Evolutionary conservation across 1,284 basidiomycete species (phyloP).

Genomic region (Trichosporon ovoides): DNA sequence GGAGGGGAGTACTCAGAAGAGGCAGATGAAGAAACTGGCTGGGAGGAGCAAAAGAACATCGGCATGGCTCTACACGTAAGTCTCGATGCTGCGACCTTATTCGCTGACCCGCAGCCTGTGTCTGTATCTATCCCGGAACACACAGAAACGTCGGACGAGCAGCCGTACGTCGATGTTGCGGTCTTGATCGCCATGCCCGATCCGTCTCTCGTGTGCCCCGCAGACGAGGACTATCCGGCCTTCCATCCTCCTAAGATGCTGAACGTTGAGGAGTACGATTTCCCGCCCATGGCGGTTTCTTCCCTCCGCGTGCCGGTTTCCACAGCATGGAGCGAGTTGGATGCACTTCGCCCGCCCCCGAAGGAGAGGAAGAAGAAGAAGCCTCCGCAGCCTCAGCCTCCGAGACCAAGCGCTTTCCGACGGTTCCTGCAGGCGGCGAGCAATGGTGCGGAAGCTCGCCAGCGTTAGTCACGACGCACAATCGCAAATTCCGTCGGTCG

Average conservation of each 20-base stretch:
- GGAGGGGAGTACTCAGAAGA: not conserved
- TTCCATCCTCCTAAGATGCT: not conserved
- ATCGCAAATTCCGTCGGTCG: not conserved
- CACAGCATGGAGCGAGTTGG: conserved; percentile 11
- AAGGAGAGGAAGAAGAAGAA: not conserved
- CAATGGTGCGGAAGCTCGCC: no score
- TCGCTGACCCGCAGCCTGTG: not conserved
- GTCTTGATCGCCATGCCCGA: conserved; percentile 23
- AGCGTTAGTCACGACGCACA: not conserved
- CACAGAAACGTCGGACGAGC: not conserved
- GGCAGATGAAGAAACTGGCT: not conserved
- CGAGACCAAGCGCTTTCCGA: not conserved
- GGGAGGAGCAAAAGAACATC: conserved; percentile 3
- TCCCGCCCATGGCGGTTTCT: conserved; percentile 11
- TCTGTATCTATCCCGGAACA: conserved; percentile 7
- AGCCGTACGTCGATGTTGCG: conserved; percentile 12
- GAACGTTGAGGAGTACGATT: conserved; percentile 9
- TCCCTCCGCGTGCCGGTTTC: not conserved
- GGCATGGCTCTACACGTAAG: not conserved
- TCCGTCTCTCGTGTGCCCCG: not conserved
- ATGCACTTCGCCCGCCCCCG: conserved; percentile 11
- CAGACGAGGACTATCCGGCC: conserved; percentile 4
- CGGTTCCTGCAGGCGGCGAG: not conserved
- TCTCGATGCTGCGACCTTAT: no score
- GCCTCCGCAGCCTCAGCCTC: not conserved